Conservation (phyloP, 148 eudicot genomes). For the Fagopyrum esculentum region DNA sequence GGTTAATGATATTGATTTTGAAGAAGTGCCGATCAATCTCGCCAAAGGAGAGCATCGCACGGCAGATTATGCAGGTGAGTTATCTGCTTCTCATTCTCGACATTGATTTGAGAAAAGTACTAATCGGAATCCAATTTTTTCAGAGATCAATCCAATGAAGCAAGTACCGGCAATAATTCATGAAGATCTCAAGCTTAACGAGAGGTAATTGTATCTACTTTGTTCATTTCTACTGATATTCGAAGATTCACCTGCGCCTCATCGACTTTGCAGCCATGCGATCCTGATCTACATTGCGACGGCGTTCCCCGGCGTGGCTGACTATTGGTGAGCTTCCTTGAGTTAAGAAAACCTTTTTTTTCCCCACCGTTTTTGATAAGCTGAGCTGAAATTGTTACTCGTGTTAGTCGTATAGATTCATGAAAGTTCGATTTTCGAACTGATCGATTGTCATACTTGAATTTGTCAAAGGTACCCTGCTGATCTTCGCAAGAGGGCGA, state of each 20-base stretch:
- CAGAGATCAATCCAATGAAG: slow-evolving; percentile 36
- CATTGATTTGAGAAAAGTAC: neutral
- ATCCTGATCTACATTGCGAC: slow-evolving; percentile 28
- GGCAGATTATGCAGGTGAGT: slow-evolving; percentile 26
- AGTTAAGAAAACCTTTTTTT: too few relatives aligned
- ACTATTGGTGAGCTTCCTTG: slow-evolving; percentile 23
- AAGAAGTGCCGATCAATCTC: slow-evolving; percentile 31
- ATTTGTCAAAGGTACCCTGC: slow-evolving; percentile 24
- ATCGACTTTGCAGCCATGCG: slow-evolving; percentile 20
- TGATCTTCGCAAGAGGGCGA: slow-evolving; percentile 29
- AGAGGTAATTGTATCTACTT: slow-evolving; percentile 21
- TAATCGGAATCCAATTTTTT: neutral
- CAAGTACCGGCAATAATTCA: slow-evolving; percentile 34
- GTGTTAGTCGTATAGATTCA: too few relatives aligned
- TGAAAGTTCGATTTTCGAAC: neutral
- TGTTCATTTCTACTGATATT: neutral
- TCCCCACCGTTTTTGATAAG: too few relatives aligned
- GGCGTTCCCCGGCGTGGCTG: slow-evolving; percentile 23
- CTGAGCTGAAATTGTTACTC: too few relatives aligned
- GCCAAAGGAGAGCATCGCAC: slow-evolving; percentile 22
- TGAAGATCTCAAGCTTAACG: slow-evolving; percentile 34
- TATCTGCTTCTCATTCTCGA: neutral
- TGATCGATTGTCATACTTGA: neutral
- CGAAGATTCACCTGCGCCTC: too few relatives aligned
- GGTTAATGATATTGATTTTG: slow-evolving; percentile 34